These are phyloP conservation scores for Fomitopsis betulina DNA, from an alignment of 1,284 basidiomycete species.

Conservation along the genomic window DNA sequence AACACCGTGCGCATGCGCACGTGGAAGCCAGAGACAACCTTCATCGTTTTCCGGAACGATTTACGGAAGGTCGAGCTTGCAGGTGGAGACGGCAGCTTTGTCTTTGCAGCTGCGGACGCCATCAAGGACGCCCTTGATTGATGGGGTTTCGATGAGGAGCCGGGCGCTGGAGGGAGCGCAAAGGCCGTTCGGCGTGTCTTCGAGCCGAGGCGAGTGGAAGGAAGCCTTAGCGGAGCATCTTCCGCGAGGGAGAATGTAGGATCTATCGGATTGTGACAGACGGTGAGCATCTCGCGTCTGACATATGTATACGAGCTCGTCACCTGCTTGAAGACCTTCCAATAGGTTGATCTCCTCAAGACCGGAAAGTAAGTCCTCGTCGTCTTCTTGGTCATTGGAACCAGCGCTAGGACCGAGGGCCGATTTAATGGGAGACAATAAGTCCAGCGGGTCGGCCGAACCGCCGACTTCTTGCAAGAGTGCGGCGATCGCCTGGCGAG, in stretches of 20 bases:
- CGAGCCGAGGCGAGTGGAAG: conserved; percentile 62
- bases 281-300: too few species aligned
- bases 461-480: conserved; percentile 37
- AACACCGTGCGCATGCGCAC: conserved; percentile 89
- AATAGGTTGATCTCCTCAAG: conserved; percentile 82
- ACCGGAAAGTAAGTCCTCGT: conserved; percentile 34
- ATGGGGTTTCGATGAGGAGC: conserved; percentile 35
- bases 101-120: conserved; percentile 11
- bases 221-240: conserved; percentile 38
- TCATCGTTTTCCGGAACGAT: conserved; percentile 77
- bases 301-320: too few species aligned
- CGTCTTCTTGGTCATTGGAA: conserved; percentile 25
- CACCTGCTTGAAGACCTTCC: conserved; percentile 56
- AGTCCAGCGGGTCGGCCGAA: conserved; percentile 13
- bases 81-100: conserved; percentile 13
- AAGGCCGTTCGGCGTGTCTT: conserved; percentile 59
- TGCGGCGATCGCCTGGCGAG: conserved; percentile 46
- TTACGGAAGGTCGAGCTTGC: conserved; percentile 69
- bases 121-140: conserved; percentile 32
- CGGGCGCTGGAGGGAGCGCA: conserved; percentile 46
- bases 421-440: conserved; percentile 15
- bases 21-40: conserved; percentile 74
- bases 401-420: conserved; percentile 5
- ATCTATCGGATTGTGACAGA: conserved; percentile 25
- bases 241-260: conserved; percentile 40